Conservation (phyloP, 2,329 filamentous ascomycete genomes). For the Arthrobotrys sphaeroides region DNA sequence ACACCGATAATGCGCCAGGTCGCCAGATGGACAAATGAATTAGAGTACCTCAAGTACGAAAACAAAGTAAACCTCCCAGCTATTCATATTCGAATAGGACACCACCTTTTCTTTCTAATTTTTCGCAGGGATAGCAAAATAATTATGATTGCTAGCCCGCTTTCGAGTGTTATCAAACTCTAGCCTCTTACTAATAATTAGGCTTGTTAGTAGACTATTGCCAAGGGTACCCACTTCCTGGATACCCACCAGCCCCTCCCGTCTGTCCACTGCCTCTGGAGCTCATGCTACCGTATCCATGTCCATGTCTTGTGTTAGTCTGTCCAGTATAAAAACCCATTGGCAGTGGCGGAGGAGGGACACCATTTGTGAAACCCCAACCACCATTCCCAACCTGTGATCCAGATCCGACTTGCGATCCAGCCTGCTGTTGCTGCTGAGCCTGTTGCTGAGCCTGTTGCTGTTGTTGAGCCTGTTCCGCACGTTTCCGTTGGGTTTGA, state of each 20-base stretch:
- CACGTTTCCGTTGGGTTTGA: slow-evolving; percentile 38
- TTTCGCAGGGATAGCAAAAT: too few species aligned
- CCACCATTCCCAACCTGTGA: slow-evolving; percentile 41
- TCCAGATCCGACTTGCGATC: slow-evolving; percentile 12
- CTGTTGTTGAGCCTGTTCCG: slow-evolving; percentile 31
- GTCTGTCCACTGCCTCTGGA: slow-evolving; percentile 45
- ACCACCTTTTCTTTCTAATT: too few species aligned
- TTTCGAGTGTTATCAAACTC: too few species aligned
- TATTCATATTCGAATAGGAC: too few species aligned
- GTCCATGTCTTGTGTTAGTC: slow-evolving; percentile 29
- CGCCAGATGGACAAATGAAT: slow-evolving; percentile 1
- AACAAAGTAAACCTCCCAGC: not conserved
- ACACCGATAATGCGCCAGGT: not conserved
- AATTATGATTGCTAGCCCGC: too few species aligned
- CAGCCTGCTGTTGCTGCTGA: slow-evolving; percentile 10
- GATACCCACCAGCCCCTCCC: slow-evolving; percentile 30
- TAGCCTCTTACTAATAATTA: too few species aligned
- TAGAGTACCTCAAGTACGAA: not conserved
- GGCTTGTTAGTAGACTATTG: too few species aligned
- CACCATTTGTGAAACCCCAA: slow-evolving; percentile 41
- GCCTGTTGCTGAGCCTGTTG: slow-evolving; percentile 13
- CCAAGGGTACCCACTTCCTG: slow-evolving; percentile 42
- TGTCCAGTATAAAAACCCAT: slow-evolving; percentile 51
- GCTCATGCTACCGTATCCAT: slow-evolving; percentile 52
- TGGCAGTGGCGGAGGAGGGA: slow-evolving; percentile 40